These are phyloP conservation scores for Penicillium cosmopolitanum DNA, from an alignment of 495 filamentous ascomycete genomes.

Conservation along the genomic window DNA sequence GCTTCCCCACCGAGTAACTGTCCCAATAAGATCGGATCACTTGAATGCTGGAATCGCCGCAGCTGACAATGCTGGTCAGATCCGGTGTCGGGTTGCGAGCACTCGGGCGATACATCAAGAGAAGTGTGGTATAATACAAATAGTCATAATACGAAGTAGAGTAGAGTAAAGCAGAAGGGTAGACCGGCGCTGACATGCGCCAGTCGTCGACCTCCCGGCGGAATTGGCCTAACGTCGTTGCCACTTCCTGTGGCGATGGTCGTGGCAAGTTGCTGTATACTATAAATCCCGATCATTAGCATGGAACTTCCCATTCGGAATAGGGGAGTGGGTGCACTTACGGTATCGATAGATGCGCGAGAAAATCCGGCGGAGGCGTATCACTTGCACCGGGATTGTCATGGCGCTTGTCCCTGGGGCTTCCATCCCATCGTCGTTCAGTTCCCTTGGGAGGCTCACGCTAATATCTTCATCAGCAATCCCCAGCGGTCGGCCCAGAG, in stretches of 20 bases:
- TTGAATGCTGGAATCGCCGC: constrained; percentile 53
- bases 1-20: constrained; percentile 51
- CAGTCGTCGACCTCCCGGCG: constrained; percentile 55
- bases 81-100: constrained; percentile 51
- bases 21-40: constrained; percentile 56
- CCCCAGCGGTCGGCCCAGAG: constrained; percentile 51
- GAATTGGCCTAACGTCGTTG: constrained; percentile 42
- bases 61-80: constrained; percentile 47
- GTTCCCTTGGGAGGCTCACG: constrained; percentile 46
- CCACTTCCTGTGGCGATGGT: constrained; percentile 39
- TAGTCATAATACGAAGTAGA: constrained; percentile 55
- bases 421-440: constrained; percentile 50
- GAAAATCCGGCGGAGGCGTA: constrained; percentile 52
- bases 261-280: constrained; percentile 50
- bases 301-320: background rate
- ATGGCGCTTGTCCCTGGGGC: constrained; percentile 43
- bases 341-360: constrained; percentile 51
- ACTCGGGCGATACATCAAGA: constrained; percentile 55
- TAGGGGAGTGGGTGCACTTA: constrained; percentile 27
- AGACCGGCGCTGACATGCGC: constrained; percentile 42
- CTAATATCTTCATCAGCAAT: constrained; percentile 56
- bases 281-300: constrained; percentile 7
- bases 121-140: constrained; percentile 55
- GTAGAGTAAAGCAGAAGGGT: constrained; percentile 48
- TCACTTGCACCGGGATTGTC: constrained; percentile 55